Evolutionary conservation across 352 stramenopile genomes (phyloP).

Genomic region (Globisporangium nagaii): DNA sequence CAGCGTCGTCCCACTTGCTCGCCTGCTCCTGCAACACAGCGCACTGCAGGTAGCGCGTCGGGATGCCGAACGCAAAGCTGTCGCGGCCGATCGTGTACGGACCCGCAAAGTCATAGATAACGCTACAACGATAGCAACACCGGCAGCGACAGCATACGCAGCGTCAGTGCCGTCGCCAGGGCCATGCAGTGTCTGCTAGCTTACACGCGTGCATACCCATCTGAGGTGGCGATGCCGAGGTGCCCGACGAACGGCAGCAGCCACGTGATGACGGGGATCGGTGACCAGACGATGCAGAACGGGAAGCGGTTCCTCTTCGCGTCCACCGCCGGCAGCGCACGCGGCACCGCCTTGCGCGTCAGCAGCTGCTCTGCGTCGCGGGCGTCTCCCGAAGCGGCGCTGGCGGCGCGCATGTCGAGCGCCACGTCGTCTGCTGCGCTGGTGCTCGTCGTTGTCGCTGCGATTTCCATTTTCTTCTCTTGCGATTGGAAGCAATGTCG

Average conservation of each 20-base stretch:
- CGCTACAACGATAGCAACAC: constrained; percentile 38
- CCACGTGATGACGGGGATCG: constrained; percentile 88
- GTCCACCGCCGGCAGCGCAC: constrained; percentile 14
- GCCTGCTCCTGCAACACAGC: constrained; percentile 33
- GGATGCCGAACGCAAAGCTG: constrained; percentile 82
- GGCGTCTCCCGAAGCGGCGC: background rate
- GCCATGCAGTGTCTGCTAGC: background rate
- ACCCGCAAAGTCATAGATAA: constrained; percentile 96
- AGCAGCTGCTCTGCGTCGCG: constrained; percentile 1
- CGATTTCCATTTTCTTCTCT: background rate
- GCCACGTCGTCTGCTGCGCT: background rate
- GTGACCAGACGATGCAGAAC: constrained; percentile 92
- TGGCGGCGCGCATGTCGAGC: constrained; percentile 7
- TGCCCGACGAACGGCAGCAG: constrained; percentile 96
- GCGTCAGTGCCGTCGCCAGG: background rate
- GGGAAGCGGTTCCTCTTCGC: constrained; percentile 59
- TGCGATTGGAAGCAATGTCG: no score
- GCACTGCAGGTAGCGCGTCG: constrained; percentile 89
- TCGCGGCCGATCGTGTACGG: constrained; percentile 91
- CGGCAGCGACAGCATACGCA: background rate
- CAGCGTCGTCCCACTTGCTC: constrained; percentile 86
- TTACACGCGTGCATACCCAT: constrained; percentile 33
- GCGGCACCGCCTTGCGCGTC: background rate
- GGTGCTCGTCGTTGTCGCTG: background rate
- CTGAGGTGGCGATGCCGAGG: constrained; percentile 89